Percentiles rank a stretch among this genome's conserved stretches.
Conservation (phyloP, 2,329 filamentous ascomycete genomes). For the Aureobasidium sp. region DNA sequence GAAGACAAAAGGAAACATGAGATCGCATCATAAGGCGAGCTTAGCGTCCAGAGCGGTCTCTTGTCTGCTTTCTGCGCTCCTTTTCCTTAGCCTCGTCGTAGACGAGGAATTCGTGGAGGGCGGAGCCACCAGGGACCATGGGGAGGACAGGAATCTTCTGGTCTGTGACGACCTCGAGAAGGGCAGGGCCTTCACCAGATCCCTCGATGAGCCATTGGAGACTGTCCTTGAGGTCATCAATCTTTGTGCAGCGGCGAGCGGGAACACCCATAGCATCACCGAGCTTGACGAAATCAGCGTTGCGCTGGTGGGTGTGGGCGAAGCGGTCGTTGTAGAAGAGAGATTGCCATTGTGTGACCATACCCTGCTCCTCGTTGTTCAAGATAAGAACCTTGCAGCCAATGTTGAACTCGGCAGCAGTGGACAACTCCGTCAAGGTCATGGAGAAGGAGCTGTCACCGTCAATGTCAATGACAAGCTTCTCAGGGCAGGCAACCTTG, state of each 20-base stretch:
- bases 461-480: slow-evolving; percentile 90
- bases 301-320: slow-evolving; percentile 86
- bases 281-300: slow-evolving; percentile 93
- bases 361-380: slow-evolving; percentile 97
- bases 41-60: slow-evolving; percentile 33
- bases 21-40: neutral
- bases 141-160: slow-evolving; percentile 88
- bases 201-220: slow-evolving; percentile 79
- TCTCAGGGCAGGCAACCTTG: slow-evolving; percentile 76
- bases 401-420: slow-evolving; percentile 91
- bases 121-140: slow-evolving; percentile 87
- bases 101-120: slow-evolving; percentile 85
- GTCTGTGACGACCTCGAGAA: slow-evolving; percentile 88
- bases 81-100: slow-evolving; percentile 59
- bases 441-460: slow-evolving; percentile 99
- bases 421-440: slow-evolving; percentile 92
- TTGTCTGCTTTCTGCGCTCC: slow-evolving; percentile 31
- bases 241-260: slow-evolving; percentile 62
- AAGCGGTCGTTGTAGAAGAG: slow-evolving; percentile 95
- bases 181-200: slow-evolving; percentile 73
- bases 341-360: slow-evolving; percentile 98
- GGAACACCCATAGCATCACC: slow-evolving; percentile 86
- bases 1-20: neutral
- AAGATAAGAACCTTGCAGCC: slow-evolving; percentile 89
- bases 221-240: slow-evolving; percentile 68